Conservation (phyloP, 257 asterid species). For the Lantana camara region DNA sequence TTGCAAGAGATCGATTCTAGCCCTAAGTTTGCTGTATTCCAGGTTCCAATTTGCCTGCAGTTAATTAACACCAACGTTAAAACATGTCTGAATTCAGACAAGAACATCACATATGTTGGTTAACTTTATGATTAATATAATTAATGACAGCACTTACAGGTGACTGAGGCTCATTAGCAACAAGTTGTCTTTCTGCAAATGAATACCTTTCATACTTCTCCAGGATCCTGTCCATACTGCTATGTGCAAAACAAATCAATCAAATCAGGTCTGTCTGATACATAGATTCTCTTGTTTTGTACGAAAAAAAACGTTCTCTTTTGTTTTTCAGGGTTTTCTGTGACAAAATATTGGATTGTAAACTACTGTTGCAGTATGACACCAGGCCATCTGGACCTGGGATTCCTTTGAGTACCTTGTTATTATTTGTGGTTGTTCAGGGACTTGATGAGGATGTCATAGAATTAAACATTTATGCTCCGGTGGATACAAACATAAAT, state of each 20-base stretch:
- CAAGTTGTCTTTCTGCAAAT: conserved; percentile 39
- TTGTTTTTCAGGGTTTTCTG: no score
- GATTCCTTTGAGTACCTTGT: not conserved
- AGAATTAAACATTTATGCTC: not conserved
- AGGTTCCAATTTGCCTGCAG: conserved; percentile 58
- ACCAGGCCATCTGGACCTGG: no score
- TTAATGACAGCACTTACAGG: conserved; percentile 22
- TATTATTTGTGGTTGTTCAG: conserved; percentile 1
- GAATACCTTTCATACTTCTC: conserved; percentile 48
- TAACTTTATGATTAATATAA: no score
- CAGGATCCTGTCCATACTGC: conserved; percentile 53
- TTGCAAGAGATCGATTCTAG: conserved; percentile 58
- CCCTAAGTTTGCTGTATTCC: conserved; percentile 62
- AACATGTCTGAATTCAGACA: not conserved
- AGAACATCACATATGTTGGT: not conserved
- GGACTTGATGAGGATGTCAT: conserved; percentile 6
- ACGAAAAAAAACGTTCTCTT: no score
- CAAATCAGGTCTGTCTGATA: no score
- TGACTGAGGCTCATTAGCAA: conserved; percentile 34
- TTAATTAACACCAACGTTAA: not conserved
- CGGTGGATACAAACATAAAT: not conserved
- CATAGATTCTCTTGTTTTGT: no score
- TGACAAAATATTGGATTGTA: no score
- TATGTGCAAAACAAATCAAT: conserved; percentile 15
- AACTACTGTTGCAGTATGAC: no score